Evolutionary conservation across 2,329 filamentous ascomycete genomes (phyloP).

Genomic region (Colletotrichum tabaci): DNA sequence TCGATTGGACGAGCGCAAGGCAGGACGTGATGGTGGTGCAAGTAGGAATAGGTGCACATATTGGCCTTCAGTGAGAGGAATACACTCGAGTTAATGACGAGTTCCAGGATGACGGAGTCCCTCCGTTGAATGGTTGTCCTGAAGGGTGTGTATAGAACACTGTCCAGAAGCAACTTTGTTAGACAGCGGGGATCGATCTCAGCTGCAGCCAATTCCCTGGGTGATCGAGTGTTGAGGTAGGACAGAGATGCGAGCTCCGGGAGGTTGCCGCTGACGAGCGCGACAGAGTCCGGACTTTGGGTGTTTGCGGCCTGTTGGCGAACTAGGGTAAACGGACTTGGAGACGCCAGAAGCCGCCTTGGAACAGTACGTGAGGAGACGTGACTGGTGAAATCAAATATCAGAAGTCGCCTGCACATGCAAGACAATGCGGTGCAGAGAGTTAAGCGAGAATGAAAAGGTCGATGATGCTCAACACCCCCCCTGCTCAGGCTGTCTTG

Average conservation of each 20-base stretch:
- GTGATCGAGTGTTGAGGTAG: conserved; percentile 2
- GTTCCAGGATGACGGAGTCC: too few relatives aligned
- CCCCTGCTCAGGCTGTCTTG: neutral
- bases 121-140: neutral
- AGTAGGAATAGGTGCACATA: conserved; percentile 66
- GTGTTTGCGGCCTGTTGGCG: conserved; percentile 14
- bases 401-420: conserved; percentile 17
- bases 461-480: neutral
- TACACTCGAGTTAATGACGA: neutral
- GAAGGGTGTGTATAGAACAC: neutral
- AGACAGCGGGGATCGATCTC: neutral
- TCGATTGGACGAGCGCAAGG: conserved; percentile 60
- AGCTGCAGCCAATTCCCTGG: neutral
- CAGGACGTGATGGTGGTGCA: conserved; percentile 65
- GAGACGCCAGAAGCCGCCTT: neutral
- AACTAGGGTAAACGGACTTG: conserved; percentile 1
- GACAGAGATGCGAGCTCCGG: conserved; percentile 10
- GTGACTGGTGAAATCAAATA: neutral
- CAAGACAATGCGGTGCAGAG: neutral
- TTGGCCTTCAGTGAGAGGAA: neutral
- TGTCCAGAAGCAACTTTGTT: neutral
- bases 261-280: neutral
- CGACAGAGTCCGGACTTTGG: neutral
- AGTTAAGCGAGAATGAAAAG: neutral
- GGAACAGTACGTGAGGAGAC: conserved; percentile 10